These are phyloP conservation scores for Russula compacta DNA, from an alignment of 768 basidiomycete species.

Conservation along the genomic window DNA sequence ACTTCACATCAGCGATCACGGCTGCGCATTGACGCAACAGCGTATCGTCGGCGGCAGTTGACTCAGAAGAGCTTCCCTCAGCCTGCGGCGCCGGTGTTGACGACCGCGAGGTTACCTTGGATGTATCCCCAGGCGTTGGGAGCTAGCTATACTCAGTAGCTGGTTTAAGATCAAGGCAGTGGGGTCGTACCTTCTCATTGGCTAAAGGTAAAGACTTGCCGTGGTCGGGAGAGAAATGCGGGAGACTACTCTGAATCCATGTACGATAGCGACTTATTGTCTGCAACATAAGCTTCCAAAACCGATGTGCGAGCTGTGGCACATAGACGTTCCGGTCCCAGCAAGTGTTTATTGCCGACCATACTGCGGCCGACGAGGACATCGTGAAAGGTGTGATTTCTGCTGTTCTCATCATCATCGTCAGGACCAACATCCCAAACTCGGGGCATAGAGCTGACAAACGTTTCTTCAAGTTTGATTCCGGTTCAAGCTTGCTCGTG, in stretches of 20 bases:
- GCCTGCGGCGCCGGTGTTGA: slow-evolving; percentile 42
- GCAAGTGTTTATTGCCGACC: slow-evolving; percentile 65
- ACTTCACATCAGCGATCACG: slow-evolving; percentile 59
- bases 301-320: slow-evolving; percentile 69
- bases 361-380: slow-evolving; percentile 56
- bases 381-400: slow-evolving; percentile 39
- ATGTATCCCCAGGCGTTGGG: background rate
- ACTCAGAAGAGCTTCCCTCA: slow-evolving; percentile 48
- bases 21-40: slow-evolving; percentile 54
- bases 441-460: background rate
- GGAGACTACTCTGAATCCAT: slow-evolving; percentile 43
- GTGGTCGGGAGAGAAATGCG: slow-evolving; percentile 32
- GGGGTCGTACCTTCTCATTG: slow-evolving; percentile 28
- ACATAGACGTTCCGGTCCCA: slow-evolving; percentile 87
- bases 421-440: background rate
- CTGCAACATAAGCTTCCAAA: slow-evolving; percentile 90
- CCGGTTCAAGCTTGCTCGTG: slow-evolving; percentile 34
- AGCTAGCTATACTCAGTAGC: background rate
- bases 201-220: slow-evolving; percentile 27
- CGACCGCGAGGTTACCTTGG: slow-evolving; percentile 32
- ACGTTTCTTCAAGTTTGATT: slow-evolving; percentile 33
- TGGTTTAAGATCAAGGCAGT: slow-evolving; percentile 21
- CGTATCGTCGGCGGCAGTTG: slow-evolving; percentile 51
- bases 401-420: slow-evolving; percentile 6
- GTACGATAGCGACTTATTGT: slow-evolving; percentile 32